phyloP scores from a whole-genome alignment of 2,329 filamentous ascomycete genomes.

The Neocucurbitaria cava region DNA sequence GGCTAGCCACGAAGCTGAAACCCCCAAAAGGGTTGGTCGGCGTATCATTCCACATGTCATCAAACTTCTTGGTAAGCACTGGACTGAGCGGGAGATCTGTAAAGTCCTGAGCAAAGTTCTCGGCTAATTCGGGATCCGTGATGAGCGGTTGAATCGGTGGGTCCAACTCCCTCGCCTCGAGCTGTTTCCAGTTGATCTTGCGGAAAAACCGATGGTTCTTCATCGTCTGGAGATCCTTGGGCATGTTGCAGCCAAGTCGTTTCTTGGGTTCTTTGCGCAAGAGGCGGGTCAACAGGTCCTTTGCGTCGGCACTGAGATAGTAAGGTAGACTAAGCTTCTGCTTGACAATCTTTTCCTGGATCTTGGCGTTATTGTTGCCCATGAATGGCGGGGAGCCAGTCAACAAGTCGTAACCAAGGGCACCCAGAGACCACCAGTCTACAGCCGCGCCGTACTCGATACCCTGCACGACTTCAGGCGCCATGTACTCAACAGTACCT shows the following conservation, averaged over 20 bases:
- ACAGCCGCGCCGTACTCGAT: constrained; percentile 92
- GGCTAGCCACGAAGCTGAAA: constrained; percentile 61
- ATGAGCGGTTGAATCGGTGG: constrained; percentile 93
- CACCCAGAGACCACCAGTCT: constrained; percentile 98
- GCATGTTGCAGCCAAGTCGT: constrained; percentile 85
- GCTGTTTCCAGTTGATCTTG: constrained; percentile 91
- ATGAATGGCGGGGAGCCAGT: constrained; percentile 92
- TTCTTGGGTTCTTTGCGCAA: constrained; percentile 92
- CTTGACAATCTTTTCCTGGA: constrained; percentile 94
- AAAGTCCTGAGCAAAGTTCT: constrained; percentile 96
- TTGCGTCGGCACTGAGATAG: constrained; percentile 88
- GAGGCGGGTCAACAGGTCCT: constrained; percentile 88
- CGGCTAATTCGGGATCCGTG: constrained; percentile 92
- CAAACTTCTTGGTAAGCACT: constrained; percentile 51
- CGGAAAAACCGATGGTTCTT: constrained; percentile 96
- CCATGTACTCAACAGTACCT: constrained; percentile 98
- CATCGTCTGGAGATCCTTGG: constrained; percentile 83
- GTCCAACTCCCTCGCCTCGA: constrained; percentile 81
- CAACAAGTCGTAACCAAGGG: constrained; percentile 88
- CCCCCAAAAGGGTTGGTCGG: constrained; percentile 60
- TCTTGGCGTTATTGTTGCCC: constrained; percentile 90
- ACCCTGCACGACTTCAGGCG: constrained; percentile 88
- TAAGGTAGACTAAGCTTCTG: constrained; percentile 90
- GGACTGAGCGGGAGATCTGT: constrained; percentile 85
- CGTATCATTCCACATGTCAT: constrained; percentile 31